Conservation (phyloP, 2,329 filamentous ascomycete genomes). For the Dactylellina cionopaga region DNA sequence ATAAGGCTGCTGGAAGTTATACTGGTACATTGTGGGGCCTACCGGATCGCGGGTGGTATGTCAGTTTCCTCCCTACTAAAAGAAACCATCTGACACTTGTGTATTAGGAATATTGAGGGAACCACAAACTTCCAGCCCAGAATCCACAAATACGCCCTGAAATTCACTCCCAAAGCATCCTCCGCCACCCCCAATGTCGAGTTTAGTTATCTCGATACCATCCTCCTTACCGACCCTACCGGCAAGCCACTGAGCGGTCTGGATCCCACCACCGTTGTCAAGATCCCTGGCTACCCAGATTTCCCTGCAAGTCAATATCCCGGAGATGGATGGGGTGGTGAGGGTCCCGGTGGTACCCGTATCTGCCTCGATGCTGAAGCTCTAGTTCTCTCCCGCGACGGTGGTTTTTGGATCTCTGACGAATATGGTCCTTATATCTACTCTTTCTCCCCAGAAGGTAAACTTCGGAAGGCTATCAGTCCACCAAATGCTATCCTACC, state of each 20-base stretch:
- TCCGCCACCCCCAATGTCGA: conserved; percentile 70
- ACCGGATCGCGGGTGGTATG: conserved; percentile 74
- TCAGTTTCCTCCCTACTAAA: conserved; percentile 38
- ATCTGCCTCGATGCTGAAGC: conserved; percentile 75
- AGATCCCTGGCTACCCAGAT: conserved; percentile 69
- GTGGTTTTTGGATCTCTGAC: conserved; percentile 74
- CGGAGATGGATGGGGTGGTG: conserved; percentile 74
- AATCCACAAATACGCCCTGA: conserved; percentile 74
- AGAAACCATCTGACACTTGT: not conserved
- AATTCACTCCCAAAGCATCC: conserved; percentile 66
- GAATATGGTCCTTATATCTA: conserved; percentile 78
- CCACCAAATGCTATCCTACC: conserved; percentile 74
- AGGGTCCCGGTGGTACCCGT: conserved; percentile 69
- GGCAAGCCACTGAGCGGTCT: conserved; percentile 72
- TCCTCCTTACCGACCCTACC: conserved; percentile 72
- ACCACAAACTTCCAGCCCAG: conserved; percentile 75
- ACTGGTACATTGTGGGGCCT: conserved; percentile 71
- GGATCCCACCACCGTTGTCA: conserved; percentile 68
- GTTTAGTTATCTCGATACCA: conserved; percentile 72
- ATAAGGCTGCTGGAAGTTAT: conserved; percentile 67
- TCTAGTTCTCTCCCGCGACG: conserved; percentile 68
- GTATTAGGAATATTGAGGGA: conserved; percentile 75
- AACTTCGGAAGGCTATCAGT: conserved; percentile 71
- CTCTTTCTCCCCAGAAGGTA: conserved; percentile 69
- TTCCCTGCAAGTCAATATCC: conserved; percentile 72